Conservation (phyloP, 306 rosid species). For the Pterocarpus macrocarpus region DNA sequence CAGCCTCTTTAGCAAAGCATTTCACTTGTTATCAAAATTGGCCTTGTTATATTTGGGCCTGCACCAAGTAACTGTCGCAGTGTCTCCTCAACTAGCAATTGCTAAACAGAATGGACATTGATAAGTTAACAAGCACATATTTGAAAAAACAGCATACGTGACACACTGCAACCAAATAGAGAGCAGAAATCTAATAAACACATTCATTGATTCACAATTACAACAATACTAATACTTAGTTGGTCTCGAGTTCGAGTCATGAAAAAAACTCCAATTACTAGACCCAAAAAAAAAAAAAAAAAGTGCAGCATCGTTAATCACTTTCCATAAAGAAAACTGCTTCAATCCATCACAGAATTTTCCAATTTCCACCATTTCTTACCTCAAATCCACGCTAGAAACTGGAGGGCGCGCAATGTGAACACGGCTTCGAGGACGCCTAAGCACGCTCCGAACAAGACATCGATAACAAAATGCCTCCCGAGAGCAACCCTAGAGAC, state of each 20-base stretch:
- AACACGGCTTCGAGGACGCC: constrained; percentile 73
- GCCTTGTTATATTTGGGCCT: neutral
- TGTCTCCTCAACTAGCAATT: neutral
- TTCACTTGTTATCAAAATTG: constrained; percentile 4
- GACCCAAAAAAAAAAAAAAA: neutral
- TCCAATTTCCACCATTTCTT: neutral
- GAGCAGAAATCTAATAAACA: neutral
- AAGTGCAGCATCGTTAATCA: constrained; percentile 11
- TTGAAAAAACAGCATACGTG: neutral
- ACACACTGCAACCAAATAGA: neutral
- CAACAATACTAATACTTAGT: too few species aligned
- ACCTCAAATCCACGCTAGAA: constrained; percentile 53
- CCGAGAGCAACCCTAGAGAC: constrained; percentile 75
- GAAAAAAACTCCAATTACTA: neutral
- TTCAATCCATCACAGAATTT: neutral
- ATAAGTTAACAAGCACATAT: neutral
- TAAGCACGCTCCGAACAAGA: constrained; percentile 56
- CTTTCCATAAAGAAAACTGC: neutral
- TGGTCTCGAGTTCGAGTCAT: too few species aligned
- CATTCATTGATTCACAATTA: neutral
- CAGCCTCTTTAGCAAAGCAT: constrained; percentile 8
- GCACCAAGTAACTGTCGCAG: neutral
- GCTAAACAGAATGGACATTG: constrained; percentile 14
- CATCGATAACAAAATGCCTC: constrained; percentile 71
- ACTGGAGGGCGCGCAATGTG: constrained; percentile 59